Evolutionary conservation across 192 early-diverging fungal species (phyloP).

Genomic region (Umbelopsis sp.): DNA sequence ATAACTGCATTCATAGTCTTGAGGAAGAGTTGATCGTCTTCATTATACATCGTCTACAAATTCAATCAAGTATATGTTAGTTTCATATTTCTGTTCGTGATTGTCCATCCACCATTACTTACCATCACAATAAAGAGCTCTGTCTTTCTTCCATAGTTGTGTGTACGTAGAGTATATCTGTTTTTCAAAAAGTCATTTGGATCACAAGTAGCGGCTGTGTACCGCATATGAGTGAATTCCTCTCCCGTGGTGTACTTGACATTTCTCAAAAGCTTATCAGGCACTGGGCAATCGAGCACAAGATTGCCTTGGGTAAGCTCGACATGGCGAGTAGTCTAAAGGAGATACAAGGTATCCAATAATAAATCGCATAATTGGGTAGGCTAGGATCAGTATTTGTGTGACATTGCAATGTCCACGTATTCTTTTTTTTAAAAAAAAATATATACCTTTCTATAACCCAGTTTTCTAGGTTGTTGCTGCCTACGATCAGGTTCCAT

Average conservation of each 20-base stretch:
- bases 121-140: conserved; percentile 93
- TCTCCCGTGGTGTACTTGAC: conserved; percentile 48
- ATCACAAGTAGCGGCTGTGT: conserved; percentile 73
- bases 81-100: not conserved
- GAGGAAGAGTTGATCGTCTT: conserved; percentile 85
- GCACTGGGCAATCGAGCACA: conserved; percentile 66
- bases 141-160: conserved; percentile 72
- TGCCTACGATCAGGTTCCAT: not conserved
- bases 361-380: not conserved
- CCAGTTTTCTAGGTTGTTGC: not conserved
- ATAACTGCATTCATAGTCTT: conserved; percentile 83
- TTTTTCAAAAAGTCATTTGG: conserved; percentile 60
- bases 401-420: not conserved
- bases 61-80: not conserved
- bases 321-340: conserved; percentile 25
- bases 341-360: not conserved
- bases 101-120: conserved; percentile 25
- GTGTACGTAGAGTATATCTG: conserved; percentile 69
- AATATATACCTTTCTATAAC: conserved; percentile 10
- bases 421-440: not conserved
- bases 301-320: conserved; percentile 67
- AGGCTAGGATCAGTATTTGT: conserved; percentile 2
- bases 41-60: conserved; percentile 36
- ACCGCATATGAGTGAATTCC: conserved; percentile 71
- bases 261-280: conserved; percentile 49